Evolutionary conservation across 2,329 filamentous ascomycete genomes (phyloP).

Genomic region (Atkinsonella hypoxylon): DNA sequence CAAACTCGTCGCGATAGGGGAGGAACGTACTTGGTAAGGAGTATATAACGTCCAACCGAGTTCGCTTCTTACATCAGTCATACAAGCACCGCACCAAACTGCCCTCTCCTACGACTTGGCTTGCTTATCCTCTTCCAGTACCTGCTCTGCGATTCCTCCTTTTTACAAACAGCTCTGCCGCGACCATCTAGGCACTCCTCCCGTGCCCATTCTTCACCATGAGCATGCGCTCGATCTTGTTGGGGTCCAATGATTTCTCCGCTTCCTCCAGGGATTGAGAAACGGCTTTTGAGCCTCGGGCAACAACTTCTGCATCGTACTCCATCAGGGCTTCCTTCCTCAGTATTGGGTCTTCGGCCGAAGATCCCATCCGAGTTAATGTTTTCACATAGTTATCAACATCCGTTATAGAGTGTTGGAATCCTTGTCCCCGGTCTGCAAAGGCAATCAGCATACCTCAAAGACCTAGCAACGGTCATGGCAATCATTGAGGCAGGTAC

Average conservation of each 20-base stretch:
- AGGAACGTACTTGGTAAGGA: too few relatives aligned
- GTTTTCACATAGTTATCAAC: conserved; percentile 25
- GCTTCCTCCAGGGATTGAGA: conserved; percentile 22
- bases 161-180: not conserved
- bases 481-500: not conserved
- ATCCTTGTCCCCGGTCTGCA: conserved; percentile 30
- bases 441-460: not conserved
- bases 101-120: not conserved
- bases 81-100: too few relatives aligned
- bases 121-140: not conserved
- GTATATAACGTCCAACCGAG: not conserved
- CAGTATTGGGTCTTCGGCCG: conserved; percentile 5
- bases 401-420: conserved; percentile 31
- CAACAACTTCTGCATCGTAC: conserved; percentile 22
- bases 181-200: conserved; percentile 4
- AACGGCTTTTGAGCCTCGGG: conserved; percentile 22
- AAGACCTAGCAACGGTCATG: too few relatives aligned
- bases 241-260: conserved; percentile 17
- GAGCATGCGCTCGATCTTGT: conserved; percentile 19
- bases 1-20: not conserved
- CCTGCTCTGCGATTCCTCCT: not conserved
- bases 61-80: not conserved
- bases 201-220: conserved; percentile 20
- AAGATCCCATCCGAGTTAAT: conserved; percentile 12
- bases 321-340: conserved; percentile 13